Evolutionary conservation across 164 flowering plant genomes (phyloP).

Genomic region (Annona squamosa): DNA sequence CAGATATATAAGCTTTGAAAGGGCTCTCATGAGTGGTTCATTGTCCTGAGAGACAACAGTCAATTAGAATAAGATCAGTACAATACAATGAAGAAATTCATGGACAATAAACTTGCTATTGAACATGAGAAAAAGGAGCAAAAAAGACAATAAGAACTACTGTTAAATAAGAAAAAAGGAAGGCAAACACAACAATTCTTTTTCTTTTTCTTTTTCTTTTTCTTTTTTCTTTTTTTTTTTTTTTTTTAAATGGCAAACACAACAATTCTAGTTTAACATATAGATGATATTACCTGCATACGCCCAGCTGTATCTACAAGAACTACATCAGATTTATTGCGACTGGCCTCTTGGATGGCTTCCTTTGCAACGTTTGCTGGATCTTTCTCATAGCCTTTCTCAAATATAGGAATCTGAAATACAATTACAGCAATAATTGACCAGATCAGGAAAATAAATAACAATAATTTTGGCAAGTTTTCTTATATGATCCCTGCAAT

Average conservation of each 20-base stretch:
- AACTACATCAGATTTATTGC: slow-evolving; percentile 88
- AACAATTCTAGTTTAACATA: background rate
- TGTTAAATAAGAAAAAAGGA: background rate
- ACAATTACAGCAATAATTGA: background rate
- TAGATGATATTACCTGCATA: slow-evolving; percentile 66
- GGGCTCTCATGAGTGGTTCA: slow-evolving; percentile 96
- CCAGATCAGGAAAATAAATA: slow-evolving; percentile 6
- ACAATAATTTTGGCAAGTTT: background rate
- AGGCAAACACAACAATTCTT: background rate
- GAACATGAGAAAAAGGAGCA: background rate
- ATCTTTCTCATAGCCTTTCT: slow-evolving; percentile 98
- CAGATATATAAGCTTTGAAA: slow-evolving; percentile 80
- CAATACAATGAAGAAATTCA: background rate
- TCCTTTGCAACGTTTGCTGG: slow-evolving; percentile 96
- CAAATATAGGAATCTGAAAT: slow-evolving; percentile 80
- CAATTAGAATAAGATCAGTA: background rate
- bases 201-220: no score
- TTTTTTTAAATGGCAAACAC: background rate
- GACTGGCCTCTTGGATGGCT: slow-evolving; percentile 87
- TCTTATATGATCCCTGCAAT: background rate
- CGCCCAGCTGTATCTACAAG: slow-evolving; percentile 97
- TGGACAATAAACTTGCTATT: background rate
- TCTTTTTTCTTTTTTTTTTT: no score
- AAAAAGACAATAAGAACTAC: background rate
- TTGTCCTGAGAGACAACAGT: slow-evolving; percentile 51